phyloP scores from a whole-genome alignment of 768 basidiomycete species.

The Tephrocybe rancida region DNA sequence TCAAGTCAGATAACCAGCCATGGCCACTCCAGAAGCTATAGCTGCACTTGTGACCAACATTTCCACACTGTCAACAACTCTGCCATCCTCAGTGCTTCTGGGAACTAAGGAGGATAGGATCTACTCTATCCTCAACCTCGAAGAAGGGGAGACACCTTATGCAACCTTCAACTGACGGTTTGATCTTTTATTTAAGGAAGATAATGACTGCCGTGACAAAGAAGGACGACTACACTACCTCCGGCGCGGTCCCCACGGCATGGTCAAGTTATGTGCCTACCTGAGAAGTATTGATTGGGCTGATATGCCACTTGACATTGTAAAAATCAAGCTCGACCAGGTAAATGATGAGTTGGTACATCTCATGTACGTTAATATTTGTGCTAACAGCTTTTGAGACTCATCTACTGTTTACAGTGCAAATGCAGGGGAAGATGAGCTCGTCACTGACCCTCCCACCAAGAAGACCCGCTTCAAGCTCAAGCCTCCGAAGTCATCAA shows the following conservation, averaged over 20 bases:
- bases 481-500: too few relatives aligned
- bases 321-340: constrained; percentile 9
- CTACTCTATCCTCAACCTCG: not conserved
- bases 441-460: not conserved
- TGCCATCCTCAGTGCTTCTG: not conserved
- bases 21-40: not conserved
- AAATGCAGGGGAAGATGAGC: constrained; percentile 4
- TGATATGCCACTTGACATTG: constrained; percentile 7
- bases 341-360: not conserved
- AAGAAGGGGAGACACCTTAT: not conserved
- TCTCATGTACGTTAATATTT: constrained; percentile 3
- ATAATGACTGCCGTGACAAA: not conserved
- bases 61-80: not conserved
- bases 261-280: constrained; percentile 1
- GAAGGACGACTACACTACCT: constrained; percentile 5
- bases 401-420: not conserved
- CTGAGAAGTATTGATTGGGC: constrained; percentile 3
- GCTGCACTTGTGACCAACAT: not conserved
- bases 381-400: not conserved
- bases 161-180: not conserved
- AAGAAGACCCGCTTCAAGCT: not conserved
- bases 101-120: constrained; percentile 2
- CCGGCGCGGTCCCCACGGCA: not conserved
- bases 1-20: not conserved
- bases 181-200: not conserved